Percentiles rank a stretch among this genome's conserved stretches.
phyloP scores from a whole-genome alignment of 805 yeast genomes.

The Torulaspora quercuum region DNA sequence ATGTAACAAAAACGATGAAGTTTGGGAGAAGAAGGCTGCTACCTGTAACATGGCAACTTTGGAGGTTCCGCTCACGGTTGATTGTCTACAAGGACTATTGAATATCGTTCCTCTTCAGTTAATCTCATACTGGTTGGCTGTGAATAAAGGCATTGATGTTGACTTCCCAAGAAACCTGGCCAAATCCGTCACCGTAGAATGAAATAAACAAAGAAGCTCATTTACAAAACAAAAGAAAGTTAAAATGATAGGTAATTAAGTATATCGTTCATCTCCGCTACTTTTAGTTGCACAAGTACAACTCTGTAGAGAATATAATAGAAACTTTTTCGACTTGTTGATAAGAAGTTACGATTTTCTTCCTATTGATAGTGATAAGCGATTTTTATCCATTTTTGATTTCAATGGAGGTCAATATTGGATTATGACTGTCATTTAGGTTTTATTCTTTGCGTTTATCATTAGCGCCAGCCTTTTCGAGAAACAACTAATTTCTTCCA shows the following conservation, averaged over 20 bases:
- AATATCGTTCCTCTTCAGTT: constrained; percentile 93
- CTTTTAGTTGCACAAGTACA: too few relatives aligned
- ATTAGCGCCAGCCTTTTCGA: constrained; percentile 6
- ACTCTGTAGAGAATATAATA: too few relatives aligned
- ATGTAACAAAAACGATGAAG: constrained; percentile 76
- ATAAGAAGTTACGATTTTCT: too few relatives aligned
- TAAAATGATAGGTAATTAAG: too few relatives aligned
- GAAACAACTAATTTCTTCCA: constrained; percentile 9
- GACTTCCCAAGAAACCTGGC: constrained; percentile 99
- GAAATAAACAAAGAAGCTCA: too few relatives aligned
- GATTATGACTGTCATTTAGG: not conserved
- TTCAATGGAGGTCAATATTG: not conserved
- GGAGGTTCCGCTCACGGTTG: constrained; percentile 93
- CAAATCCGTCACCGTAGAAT: constrained; percentile 96
- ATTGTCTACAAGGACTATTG: constrained; percentile 93
- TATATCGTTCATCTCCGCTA: too few relatives aligned
- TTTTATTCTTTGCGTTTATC: constrained; percentile 3
- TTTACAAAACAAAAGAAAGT: too few relatives aligned
- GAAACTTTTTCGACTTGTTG: too few relatives aligned
- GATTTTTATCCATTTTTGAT: too few relatives aligned
- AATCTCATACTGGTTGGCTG: constrained; percentile 96
- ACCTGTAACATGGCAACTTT: constrained; percentile 55
- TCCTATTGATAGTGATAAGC: too few relatives aligned
- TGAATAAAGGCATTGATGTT: constrained; percentile 90
- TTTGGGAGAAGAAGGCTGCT: constrained; percentile 45